Base-by-base conservation (phyloP, 768 basidiomycete genomes). In the Hericium rajendrae region DNA sequence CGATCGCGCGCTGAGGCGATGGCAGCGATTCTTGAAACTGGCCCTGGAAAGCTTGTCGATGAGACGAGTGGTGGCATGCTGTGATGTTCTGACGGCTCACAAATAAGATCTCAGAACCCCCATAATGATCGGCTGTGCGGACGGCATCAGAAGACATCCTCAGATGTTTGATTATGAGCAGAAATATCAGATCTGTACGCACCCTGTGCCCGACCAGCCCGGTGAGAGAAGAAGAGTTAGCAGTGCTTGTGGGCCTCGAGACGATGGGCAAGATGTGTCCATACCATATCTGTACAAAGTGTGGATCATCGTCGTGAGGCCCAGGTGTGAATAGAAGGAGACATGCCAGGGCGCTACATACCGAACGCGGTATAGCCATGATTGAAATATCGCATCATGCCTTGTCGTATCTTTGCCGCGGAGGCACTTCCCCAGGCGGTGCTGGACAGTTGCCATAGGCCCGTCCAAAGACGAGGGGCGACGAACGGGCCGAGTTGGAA, bases 371-470 rank as follows among this genome's bases (percentile, higher is more conserved):
- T 81, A 65, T 80, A 87, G 6, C 85, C 86, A 38, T 72, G 70
- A 37, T 82, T 76, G 54, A 79, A 78, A 64, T 89, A 81, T 24
- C 75, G 78, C 16, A 68, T 72, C 87, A 92, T 89, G 41, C 79
- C 83, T 60, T 78, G 73, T 54, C 83, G 81, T 57, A 92, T 78
- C 64, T 81, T 83, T 32, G 77, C 63, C 1, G 81, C 80, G 0
- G 86, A 76, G 2, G 86, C 86, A 50, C 79, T 85, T 18, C 91
- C 90, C 90, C 90, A 92, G 2, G 89, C 88, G 53, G 84, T 86
- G 66, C 86, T 86, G 11, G 90, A 90, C 39, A 92, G 79, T 60
- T 92, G 91, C 90, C 90, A 92, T 3, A 92, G 77, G 10, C 88
- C 88, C 6, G 78, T 80, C 84, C 86, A 88, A 55, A 91, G 66